Conservation (phyloP, 176 grass and related monocot species). For the Lolium multiflorum region DNA sequence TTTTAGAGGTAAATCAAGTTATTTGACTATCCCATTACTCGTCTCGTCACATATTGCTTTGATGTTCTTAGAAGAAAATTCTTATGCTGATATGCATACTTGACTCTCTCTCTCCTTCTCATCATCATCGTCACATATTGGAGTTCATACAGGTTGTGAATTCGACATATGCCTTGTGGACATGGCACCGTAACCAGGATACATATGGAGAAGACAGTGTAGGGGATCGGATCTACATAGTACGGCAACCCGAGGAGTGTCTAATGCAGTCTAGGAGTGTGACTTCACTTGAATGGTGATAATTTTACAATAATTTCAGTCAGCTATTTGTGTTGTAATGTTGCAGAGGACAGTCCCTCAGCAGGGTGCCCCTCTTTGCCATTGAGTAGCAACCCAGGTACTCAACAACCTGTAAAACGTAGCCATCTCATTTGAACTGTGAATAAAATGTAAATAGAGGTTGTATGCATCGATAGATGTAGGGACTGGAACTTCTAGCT, state of each 20-base stretch:
- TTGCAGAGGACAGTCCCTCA: slow-evolving; percentile 8
- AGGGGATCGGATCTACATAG: slow-evolving; percentile 93
- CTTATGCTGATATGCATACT: neutral
- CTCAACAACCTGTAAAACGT: neutral
- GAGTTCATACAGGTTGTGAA: slow-evolving; percentile 67
- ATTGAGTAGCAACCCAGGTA: neutral
- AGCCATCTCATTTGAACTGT: neutral
- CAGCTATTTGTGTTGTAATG: neutral
- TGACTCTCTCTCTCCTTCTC: neutral
- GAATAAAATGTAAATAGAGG: too few species aligned
- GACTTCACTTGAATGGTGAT: slow-evolving; percentile 42
- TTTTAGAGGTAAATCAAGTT: slow-evolving; percentile 64
- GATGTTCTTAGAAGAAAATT: neutral
- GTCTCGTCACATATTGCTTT: too few species aligned
- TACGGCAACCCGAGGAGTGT: slow-evolving; percentile 77
- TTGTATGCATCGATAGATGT: too few species aligned
- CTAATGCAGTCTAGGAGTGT: slow-evolving; percentile 28
- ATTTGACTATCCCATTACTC: too few species aligned
- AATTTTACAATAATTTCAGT: neutral
- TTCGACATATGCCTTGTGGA: slow-evolving; percentile 94
- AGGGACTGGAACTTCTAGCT: too few species aligned
- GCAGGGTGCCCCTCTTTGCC: slow-evolving; percentile 5
- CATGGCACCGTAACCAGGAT: slow-evolving; percentile 96
- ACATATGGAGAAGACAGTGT: slow-evolving; percentile 56
- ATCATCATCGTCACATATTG: neutral